Base-by-base conservation (phyloP, 441 rosid species). In the Erodium texanum region DNA sequence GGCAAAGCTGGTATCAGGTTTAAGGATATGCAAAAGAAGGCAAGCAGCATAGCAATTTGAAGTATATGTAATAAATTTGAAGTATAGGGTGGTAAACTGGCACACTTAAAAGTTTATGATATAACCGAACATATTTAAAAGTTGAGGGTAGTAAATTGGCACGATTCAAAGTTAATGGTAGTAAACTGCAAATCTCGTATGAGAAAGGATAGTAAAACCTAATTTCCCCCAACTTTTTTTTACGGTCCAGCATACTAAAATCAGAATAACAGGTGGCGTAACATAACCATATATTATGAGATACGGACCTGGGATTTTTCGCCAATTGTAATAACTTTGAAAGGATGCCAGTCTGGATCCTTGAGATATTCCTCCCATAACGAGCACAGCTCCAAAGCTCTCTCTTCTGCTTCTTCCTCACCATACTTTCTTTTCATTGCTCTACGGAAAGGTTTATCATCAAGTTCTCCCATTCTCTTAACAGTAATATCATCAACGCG, bases 301-400 rank as follows among this genome's bases (percentile, higher is more conserved):
- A 71, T 20, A 66, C 75, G 70, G 68, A 87, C 79, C 87, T 73
- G 71, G 68, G 74, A 72, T 69, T 79, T 70, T 59, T 78, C 88
- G 5, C 82, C 85, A 66, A 79, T 76, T 65, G 54, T 81, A 11
- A 84, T 75, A 73, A 80, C 66, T 77, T 79, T 90, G 71, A 92
- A 88, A 66, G 99, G 98, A 82, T 90, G 97, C 99, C 99, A 95
- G 70, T 84, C 87, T 65, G 97, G 93, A 79, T 92, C 97, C 80
- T 83, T 92, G 11, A 95, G 92, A 85, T 85, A 84, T 78, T 89
- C 98, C 75, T 79, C 96, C 97, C 98, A 90, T 64, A 92, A 78
- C 24, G 96, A 89, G 84, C 96, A 90, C 68, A 89, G 75, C 69
- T 86, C 89, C 1, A 87, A 76, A 58, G 98, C 89, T 79, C 81